A percentile compares a stretch with the other conserved stretches of the same genome.
Evolutionary conservation across 805 yeast species (phyloP).

Genomic region (Candida coleopterorum): DNA sequence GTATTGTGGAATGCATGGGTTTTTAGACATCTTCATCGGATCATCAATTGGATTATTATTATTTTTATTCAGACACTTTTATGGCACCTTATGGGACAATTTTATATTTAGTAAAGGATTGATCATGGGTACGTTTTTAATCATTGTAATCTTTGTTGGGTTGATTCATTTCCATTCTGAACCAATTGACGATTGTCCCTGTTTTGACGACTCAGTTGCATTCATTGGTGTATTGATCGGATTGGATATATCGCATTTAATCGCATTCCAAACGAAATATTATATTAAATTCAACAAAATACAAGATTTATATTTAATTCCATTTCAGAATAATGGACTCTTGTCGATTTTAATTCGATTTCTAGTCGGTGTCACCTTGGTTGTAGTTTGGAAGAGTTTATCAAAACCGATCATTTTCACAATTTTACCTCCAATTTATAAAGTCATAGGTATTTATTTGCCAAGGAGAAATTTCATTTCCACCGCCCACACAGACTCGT

Average conservation of each 20-base stretch:
- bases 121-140: constrained; percentile 28
- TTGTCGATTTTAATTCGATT: constrained; percentile 43
- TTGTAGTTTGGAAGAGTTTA: constrained; percentile 68
- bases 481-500: constrained; percentile 30
- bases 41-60: constrained; percentile 54
- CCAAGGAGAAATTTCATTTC: constrained; percentile 35
- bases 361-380: constrained; percentile 54
- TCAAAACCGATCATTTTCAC: constrained; percentile 64
- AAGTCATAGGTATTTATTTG: constrained; percentile 30
- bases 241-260: constrained; percentile 59
- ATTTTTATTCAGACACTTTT: constrained; percentile 41
- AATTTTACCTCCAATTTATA: constrained; percentile 57
- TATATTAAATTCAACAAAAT: constrained; percentile 16
- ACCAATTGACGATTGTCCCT: constrained; percentile 93
- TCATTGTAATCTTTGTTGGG: constrained; percentile 39
- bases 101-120: constrained; percentile 26
- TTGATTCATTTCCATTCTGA: constrained; percentile 67
- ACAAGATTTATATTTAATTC: constrained; percentile 30
- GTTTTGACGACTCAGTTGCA: constrained; percentile 93
- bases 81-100: constrained; percentile 43
- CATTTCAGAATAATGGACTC: constrained; percentile 39
- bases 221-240: constrained; percentile 87
- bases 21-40: constrained; percentile 70
- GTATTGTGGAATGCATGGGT: constrained; percentile 98
- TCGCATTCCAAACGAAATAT: constrained; percentile 27